Base-by-base conservation (phyloP, 2,329 filamentous ascomycete species). In the Dactylellina parvicollis region DNA sequence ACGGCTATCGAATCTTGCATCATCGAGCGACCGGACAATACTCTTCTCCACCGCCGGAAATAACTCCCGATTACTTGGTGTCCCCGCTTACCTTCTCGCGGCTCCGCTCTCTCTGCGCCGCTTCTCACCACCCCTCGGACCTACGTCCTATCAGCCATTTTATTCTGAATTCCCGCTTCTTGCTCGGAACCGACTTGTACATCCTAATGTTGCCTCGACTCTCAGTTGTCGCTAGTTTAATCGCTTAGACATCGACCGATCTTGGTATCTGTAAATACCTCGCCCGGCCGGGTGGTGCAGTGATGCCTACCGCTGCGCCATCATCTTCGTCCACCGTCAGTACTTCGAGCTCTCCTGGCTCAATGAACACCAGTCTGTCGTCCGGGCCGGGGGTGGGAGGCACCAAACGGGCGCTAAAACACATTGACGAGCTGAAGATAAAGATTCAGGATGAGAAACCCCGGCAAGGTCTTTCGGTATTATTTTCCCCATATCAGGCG, bases 221-320 rank as follows among this genome's bases (percentile, higher is more conserved):
- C 42, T 34, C 28, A 20, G 40, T 8, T 44, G 16, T 24, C 14
- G 3, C 16, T 36, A 16, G 30, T 36, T 24, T 10, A 5, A 36
- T 32, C 10, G 49, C 10, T 5, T 54, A 38, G 18, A 36, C 30
- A 4, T 4, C 16, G 16, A n/a, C 22, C 8, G 4, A 14, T 38
- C 16, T 18, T 18, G 3, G 16, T 26, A 20, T 28, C 30, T 12
- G n/a, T 22, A 54, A 54, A 38, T 36, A 36, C 49, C 49, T 54
- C 49, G 28, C 49, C 28, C 20, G 59, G 67, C 67, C 52, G 54
- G 67, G 67, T 65, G 44, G 67, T 64, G 66, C 67, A 72, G 67
- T 38, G n/a, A 74, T 74, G 70, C 62, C 70, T 66, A 46, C 70
- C 56, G 52, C 59, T 44, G 55, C 57, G 47, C 70, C 62, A 50